Conservation (phyloP, 495 filamentous ascomycete species). For the Aspergillus campestris region DNA sequence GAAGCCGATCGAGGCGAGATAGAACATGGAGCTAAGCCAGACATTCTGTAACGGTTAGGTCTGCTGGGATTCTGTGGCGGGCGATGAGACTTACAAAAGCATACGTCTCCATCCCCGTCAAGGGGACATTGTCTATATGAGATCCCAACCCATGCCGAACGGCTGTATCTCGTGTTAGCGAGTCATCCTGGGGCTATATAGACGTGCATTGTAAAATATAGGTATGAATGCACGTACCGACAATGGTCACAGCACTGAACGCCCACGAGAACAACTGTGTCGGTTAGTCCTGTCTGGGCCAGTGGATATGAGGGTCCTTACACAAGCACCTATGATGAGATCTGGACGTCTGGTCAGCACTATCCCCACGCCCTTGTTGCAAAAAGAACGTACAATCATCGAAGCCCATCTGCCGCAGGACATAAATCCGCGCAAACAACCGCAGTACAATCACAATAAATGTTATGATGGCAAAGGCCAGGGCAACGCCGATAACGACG, state of each 20-base stretch:
- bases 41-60: conserved; percentile 17
- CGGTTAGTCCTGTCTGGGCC: conserved; percentile 1
- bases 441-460: conserved; percentile 27
- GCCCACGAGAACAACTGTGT: conserved; percentile 27
- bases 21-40: conserved; percentile 37
- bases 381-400: conserved; percentile 28
- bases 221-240: conserved; percentile 16
- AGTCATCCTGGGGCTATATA: neutral
- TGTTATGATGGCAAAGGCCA: conserved; percentile 27
- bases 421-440: conserved; percentile 28
- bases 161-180: conserved; percentile 15
- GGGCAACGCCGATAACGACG: conserved; percentile 19
- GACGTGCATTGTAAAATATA: too few relatives aligned
- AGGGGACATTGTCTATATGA: conserved; percentile 18
- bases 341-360: conserved; percentile 11
- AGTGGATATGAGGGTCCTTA: conserved; percentile 11
- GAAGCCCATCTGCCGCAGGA: conserved; percentile 23
- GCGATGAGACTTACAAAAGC: conserved; percentile 18
- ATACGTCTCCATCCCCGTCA: conserved; percentile 16
- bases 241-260: conserved; percentile 26
- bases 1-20: conserved; percentile 31
- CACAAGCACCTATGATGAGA: conserved; percentile 28
- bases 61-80: neutral
- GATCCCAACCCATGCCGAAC: conserved; percentile 27
- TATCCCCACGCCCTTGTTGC: neutral